Evolutionary conservation across 495 filamentous ascomycete species (phyloP).

Genomic region (Tuber melanosporum): DNA sequence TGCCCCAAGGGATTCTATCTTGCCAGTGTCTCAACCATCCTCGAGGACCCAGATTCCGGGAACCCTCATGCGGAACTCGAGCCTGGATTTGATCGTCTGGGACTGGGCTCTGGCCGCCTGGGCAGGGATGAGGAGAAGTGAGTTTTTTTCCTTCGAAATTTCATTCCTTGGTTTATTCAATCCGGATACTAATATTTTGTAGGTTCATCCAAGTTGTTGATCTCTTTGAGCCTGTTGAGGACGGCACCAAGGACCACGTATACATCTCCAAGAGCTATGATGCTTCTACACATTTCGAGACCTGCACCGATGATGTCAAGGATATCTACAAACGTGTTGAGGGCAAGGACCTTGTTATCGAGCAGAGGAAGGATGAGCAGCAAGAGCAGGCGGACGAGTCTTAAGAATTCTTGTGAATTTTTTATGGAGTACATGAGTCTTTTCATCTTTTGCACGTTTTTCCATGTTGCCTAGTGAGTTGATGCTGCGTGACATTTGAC

Average conservation of each 20-base stretch:
- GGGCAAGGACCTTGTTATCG: slow-evolving; percentile 71
- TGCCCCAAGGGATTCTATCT: slow-evolving; percentile 99
- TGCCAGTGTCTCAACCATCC: slow-evolving; percentile 95
- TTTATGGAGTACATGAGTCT: slow-evolving; percentile 22
- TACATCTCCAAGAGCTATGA: slow-evolving; percentile 99
- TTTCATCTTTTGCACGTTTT: slow-evolving; percentile 6
- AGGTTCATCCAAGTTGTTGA: slow-evolving; percentile 42
- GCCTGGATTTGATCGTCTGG: slow-evolving; percentile 82
- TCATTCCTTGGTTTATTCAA: neutral
- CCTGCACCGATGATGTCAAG: slow-evolving; percentile 85
- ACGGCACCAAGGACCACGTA: slow-evolving; percentile 80
- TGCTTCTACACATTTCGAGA: slow-evolving; percentile 95
- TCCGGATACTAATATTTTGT: slow-evolving; percentile 11
- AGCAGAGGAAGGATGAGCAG: slow-evolving; percentile 37
- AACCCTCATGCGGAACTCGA: slow-evolving; percentile 96
- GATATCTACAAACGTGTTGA: slow-evolving; percentile 85
- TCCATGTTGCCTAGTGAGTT: slow-evolving; percentile 11
- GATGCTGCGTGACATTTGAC: neutral
- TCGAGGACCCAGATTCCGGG: slow-evolving; percentile 62
- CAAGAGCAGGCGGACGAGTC: slow-evolving; percentile 20
- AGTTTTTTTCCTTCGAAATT: neutral
- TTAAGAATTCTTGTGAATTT: neutral
- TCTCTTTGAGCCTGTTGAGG: slow-evolving; percentile 84
- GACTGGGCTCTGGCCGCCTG: slow-evolving; percentile 80
- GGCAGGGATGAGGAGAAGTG: slow-evolving; percentile 91